phyloP scores from a whole-genome alignment of 495 filamentous ascomycete species.

The Penicillium ochrochloron region DNA sequence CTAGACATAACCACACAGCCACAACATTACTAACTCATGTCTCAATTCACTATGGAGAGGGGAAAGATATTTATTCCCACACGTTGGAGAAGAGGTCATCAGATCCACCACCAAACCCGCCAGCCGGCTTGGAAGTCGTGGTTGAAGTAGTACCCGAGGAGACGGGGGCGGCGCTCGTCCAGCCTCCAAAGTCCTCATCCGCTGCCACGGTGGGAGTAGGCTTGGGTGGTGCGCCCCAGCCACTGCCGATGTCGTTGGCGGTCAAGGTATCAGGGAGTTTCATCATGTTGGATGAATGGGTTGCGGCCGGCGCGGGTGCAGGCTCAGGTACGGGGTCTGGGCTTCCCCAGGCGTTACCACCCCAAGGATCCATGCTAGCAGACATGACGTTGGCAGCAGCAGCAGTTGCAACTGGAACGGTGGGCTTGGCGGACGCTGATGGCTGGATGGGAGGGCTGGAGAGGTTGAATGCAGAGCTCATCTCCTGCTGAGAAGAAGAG shows the following conservation, averaged over 20 bases:
- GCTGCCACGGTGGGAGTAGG: conserved; percentile 67
- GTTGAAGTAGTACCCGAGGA: conserved; percentile 45
- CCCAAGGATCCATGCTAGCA: conserved; percentile 53
- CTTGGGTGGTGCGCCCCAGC: conserved; percentile 59
- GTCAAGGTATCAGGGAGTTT: conserved; percentile 52
- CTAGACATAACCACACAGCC: conserved; percentile 9
- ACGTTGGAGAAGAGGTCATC: conserved; percentile 96
- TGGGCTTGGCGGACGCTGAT: conserved; percentile 44
- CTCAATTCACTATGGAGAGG: conserved; percentile 18
- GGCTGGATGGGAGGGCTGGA: conserved; percentile 59
- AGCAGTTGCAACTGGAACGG: conserved; percentile 37
- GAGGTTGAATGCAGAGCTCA: conserved; percentile 80
- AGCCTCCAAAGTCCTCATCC: conserved; percentile 94
- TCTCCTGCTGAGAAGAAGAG: conserved; percentile 45
- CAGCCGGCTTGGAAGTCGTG: conserved; percentile 51
- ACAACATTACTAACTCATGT: conserved; percentile 19
- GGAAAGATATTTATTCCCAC: conserved; percentile 64
- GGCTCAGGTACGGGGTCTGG: conserved; percentile 47
- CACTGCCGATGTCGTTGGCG: conserved; percentile 53
- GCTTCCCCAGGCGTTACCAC: conserved; percentile 55
- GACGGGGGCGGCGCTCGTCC: conserved; percentile 71
- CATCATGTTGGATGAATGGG: conserved; percentile 46
- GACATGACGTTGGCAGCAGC: conserved; percentile 39
- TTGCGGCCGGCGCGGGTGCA: conserved; percentile 19
- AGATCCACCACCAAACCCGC: conserved; percentile 67